Percentiles rank a stretch among this genome's conserved stretches.
These are phyloP conservation scores for Pichia sp. DNA, from an alignment of 1,139 yeast species.

Conservation along the genomic window DNA sequence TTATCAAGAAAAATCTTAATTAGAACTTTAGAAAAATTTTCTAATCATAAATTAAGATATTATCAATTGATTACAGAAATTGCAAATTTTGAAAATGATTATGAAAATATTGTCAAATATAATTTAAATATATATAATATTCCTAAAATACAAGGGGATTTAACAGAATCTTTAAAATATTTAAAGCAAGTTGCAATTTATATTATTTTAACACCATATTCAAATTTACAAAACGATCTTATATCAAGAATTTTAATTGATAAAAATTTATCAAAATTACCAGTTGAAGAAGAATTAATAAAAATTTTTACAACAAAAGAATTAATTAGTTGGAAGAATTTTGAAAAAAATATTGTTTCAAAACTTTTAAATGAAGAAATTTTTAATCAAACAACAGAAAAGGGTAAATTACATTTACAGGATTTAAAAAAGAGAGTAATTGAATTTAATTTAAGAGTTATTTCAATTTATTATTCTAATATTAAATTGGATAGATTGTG, in stretches of 20 bases:
- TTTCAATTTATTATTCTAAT: slow-evolving; percentile 81
- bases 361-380: slow-evolving; percentile 32
- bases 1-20: slow-evolving; percentile 82
- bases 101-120: slow-evolving; percentile 76
- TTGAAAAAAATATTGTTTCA: slow-evolving; percentile 58
- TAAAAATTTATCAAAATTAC: slow-evolving; percentile 56
- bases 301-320: slow-evolving; percentile 84
- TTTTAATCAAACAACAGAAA: slow-evolving; percentile 39
- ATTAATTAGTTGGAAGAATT: slow-evolving; percentile 87
- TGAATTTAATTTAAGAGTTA: slow-evolving; percentile 88
- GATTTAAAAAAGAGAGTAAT: slow-evolving; percentile 85
- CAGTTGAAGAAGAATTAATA: slow-evolving; percentile 59
- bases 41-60: slow-evolving; percentile 63
- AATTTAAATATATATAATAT: slow-evolving; percentile 75
- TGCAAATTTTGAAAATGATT: slow-evolving; percentile 69
- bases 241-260: slow-evolving; percentile 71
- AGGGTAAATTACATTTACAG: slow-evolving; percentile 61
- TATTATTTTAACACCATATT: slow-evolving; percentile 78
- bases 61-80: slow-evolving; percentile 76
- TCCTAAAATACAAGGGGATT: slow-evolving; percentile 54
- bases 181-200: slow-evolving; percentile 72
- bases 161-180: slow-evolving; percentile 45
- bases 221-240: slow-evolving; percentile 83
- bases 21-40: slow-evolving; percentile 67
- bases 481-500: slow-evolving; percentile 75